phyloP scores from a whole-genome alignment of 225 moss, liverwort and hornwort genomes.

The Pleurozium schreberi region DNA sequence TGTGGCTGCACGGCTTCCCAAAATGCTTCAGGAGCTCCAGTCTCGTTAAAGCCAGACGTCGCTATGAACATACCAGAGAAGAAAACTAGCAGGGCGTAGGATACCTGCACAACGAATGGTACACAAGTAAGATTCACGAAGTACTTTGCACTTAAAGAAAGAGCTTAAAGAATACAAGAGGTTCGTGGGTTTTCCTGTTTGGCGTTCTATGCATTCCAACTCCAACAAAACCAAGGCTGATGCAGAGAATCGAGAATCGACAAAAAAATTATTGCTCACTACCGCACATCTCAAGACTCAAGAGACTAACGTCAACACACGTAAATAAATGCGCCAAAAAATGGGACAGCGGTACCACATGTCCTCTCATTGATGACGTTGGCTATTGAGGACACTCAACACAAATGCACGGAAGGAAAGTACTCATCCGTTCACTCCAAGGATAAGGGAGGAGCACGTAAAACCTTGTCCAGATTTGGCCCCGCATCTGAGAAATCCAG shows the following conservation, averaged over 20 bases:
- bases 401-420: neutral
- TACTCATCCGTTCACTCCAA: neutral
- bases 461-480: conserved; percentile 73
- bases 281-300: neutral
- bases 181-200: neutral
- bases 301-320: neutral
- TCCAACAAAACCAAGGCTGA: neutral
- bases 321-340: neutral
- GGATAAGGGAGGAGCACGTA: neutral
- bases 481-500: conserved; percentile 80
- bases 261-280: neutral
- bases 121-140: neutral
- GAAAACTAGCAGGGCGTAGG: conserved; percentile 68
- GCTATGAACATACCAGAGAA: conserved; percentile 91
- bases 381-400: neutral
- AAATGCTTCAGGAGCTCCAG: conserved; percentile 55
- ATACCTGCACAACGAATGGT: conserved; percentile 30
- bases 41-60: conserved; percentile 60
- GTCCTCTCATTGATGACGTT: neutral
- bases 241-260: neutral
- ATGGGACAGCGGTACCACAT: neutral
- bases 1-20: conserved; percentile 73
- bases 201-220: neutral
- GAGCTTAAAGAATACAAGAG: neutral
- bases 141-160: neutral